A percentile compares a stretch with the other conserved stretches of the same genome.
phyloP scores from a whole-genome alignment of 192 early-diverging fungal species.

The Gonapodya prolifera region DNA sequence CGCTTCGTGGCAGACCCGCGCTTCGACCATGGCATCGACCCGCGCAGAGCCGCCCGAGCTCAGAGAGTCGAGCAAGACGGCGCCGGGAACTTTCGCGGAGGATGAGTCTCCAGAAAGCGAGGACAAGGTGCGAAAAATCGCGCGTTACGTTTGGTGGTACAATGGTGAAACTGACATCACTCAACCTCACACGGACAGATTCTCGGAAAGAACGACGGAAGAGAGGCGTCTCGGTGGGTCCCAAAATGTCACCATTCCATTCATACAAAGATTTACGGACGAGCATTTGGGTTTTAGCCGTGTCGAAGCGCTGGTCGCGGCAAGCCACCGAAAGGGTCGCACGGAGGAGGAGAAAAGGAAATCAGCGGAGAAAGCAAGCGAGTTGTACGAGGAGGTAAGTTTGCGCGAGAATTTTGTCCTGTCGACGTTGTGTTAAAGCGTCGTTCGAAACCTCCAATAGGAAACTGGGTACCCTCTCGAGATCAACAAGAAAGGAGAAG shows the following conservation, averaged over 20 bases:
- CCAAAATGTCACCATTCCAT: neutral
- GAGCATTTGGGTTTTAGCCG: neutral
- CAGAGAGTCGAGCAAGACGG: neutral
- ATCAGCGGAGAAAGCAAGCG: conserved; percentile 4
- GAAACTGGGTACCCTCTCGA: neutral
- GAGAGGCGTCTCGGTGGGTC: neutral
- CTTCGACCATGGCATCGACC: neutral
- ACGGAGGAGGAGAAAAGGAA: conserved; percentile 1
- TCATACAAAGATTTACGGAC: neutral
- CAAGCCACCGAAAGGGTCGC: neutral
- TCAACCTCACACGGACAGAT: neutral
- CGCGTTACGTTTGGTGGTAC: neutral
- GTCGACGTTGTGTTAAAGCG: too few species aligned
- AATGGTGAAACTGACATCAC: neutral
- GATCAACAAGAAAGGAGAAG: neutral
- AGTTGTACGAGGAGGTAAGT: neutral
- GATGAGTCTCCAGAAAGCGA: neutral
- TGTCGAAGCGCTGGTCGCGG: conserved; percentile 1
- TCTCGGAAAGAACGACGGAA: neutral
- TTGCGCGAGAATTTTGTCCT: too few species aligned
- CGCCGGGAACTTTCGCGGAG: neutral
- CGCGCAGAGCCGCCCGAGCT: neutral
- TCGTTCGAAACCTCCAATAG: too few species aligned
- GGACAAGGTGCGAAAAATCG: neutral
- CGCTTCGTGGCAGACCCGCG: neutral